These are phyloP conservation scores for Rhododendron vialii DNA, from an alignment of 148 eudicot genomes.

Conservation along the genomic window DNA sequence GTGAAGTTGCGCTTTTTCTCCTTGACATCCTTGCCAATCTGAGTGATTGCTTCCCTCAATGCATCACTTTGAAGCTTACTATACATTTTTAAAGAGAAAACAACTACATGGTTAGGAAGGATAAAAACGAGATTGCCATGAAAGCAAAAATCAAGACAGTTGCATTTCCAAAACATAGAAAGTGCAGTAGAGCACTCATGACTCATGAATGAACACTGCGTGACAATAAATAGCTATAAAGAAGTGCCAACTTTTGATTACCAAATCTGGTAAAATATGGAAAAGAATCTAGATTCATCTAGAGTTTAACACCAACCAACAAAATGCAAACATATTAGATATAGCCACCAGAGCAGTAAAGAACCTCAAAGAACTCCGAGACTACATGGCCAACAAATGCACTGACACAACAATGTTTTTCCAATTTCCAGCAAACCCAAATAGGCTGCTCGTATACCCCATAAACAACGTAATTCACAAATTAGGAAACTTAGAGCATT, in stretches of 20 bases:
- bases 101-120: neutral
- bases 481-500: neutral
- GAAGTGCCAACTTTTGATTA: neutral
- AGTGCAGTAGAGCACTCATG: neutral
- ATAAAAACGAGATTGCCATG: neutral
- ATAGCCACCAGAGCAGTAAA: neutral
- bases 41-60: slow-evolving; percentile 53
- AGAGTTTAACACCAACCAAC: neutral
- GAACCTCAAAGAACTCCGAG: neutral
- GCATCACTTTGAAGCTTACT: slow-evolving; percentile 71
- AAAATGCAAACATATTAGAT: neutral
- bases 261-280: neutral
- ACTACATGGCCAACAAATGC: neutral
- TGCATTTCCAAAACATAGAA: neutral
- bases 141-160: neutral
- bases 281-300: neutral
- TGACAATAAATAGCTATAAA: neutral
- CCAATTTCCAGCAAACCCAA: neutral
- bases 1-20: slow-evolving; percentile 63
- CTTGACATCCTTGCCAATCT: slow-evolving; percentile 27
- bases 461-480: neutral
- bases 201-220: neutral
- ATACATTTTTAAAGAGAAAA: neutral
- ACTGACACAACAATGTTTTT: neutral
- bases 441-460: neutral